Evolutionary conservation across 495 filamentous ascomycete species (phyloP).

Genomic region (Mytilinidion resinicola): DNA sequence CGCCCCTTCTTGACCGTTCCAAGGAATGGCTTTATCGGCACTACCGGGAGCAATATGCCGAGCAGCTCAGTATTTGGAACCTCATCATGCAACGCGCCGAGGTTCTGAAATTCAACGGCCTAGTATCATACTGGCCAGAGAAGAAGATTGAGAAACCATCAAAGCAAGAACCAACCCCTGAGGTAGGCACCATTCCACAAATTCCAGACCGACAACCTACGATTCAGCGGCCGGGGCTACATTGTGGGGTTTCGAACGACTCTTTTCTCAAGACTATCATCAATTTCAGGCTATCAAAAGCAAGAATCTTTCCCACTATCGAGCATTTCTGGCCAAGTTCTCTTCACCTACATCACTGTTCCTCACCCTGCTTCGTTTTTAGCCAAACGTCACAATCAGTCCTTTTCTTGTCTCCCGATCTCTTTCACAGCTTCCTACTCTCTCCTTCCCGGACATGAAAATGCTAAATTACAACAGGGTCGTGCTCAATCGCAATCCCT

Average conservation of each 20-base stretch:
- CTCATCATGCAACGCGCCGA: slow-evolving; percentile 68
- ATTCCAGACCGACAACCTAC: not conserved
- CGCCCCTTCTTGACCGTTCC: slow-evolving; percentile 62
- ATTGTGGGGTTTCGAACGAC: no score
- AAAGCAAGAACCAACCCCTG: not conserved
- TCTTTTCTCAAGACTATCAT: not conserved
- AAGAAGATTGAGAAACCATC: not conserved
- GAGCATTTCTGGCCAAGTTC: not conserved
- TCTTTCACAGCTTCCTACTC: not conserved
- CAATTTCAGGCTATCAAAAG: not conserved
- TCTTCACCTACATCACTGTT: not conserved
- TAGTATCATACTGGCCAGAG: slow-evolving; percentile 33
- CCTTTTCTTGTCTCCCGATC: not conserved
- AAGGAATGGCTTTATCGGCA: slow-evolving; percentile 54
- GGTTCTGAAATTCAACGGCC: slow-evolving; percentile 73
- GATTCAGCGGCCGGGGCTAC: not conserved
- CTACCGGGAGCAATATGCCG: slow-evolving; percentile 75
- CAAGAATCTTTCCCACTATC: not conserved
- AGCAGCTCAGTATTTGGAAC: slow-evolving; percentile 77
- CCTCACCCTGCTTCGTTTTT: not conserved
- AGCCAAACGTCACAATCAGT: no score
- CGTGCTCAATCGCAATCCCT: not conserved
- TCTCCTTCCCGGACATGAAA: not conserved
- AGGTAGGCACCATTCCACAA: slow-evolving; percentile 8
- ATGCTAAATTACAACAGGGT: not conserved